Evolutionary conservation across 495 filamentous ascomycete genomes (phyloP), one percentile per base, ranked within the genome.

Genomic region (Podospora fimiseda): DNA sequence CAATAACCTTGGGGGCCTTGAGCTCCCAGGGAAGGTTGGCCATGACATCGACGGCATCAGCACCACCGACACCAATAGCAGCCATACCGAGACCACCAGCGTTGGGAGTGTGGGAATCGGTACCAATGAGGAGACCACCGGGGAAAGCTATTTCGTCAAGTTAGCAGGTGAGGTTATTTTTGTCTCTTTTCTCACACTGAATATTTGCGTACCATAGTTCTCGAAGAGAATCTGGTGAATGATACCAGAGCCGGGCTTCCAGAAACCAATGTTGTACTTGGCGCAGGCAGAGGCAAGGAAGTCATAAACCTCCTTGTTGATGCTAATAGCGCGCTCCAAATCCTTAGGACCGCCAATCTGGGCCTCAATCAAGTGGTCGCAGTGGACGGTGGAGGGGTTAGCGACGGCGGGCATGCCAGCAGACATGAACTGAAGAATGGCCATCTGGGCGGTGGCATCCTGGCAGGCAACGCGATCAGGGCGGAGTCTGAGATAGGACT

Each of bases 211-310:
- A 33, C 27, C 91, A 70, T 97, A 97, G 81, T 97, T 97, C 80
- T 98, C 93, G 38, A 98, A 80, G 58, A 98, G 72, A 65, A 97
- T 97, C 79, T 98, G 93, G 75, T 98, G 93, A 67, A 98, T 98
- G 76, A 98, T 98, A 81, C 93, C 93, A 64, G 93, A 97, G 55
- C 93, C 93, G 56, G 93, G 94, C 70, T 80, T 87, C 93, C 93
- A 98, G 85, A 98, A 98, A 77, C 94, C 94, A 68, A 98, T 97
- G 78, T 96, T 91, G 81, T 97, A 98, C 80, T 96, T 98, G 59
- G 90, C 93, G 64, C 93, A 97, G 52, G 94, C 85, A 47, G 85
- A 84, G 50, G 91, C 84, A 68, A 98, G 78, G 82, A 98, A 98
- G 72, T 98, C 89, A 75, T 97, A 98, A 58, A 98, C 93, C 73